Conservation (phyloP, 768 basidiomycete genomes). For the Tricholoma hemisulphureum region DNA sequence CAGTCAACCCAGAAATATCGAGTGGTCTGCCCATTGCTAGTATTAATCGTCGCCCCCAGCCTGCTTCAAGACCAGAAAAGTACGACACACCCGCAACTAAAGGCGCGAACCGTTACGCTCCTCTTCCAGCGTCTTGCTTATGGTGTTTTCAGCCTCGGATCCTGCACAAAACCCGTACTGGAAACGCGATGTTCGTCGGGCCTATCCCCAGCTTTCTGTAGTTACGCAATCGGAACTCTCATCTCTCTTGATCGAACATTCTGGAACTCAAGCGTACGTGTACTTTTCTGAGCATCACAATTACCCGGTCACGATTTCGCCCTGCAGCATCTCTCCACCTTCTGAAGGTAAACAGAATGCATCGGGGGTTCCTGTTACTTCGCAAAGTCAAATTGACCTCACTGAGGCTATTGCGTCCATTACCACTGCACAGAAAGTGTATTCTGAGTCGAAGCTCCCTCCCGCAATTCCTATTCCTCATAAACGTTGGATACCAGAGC, state of each 20-base stretch:
- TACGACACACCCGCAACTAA: conserved; percentile 88
- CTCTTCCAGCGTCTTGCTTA: background rate
- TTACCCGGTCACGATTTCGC: background rate
- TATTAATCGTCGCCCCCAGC: conserved; percentile 78
- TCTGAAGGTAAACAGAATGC: conserved; percentile 31
- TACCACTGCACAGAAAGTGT: conserved; percentile 54
- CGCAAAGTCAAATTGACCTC: conserved; percentile 53
- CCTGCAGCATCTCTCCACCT: conserved; percentile 54
- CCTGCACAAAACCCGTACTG: conserved; percentile 90
- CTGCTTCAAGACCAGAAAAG: conserved; percentile 82
- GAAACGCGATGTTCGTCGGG: conserved; percentile 92
- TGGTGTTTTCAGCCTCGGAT: conserved; percentile 63
- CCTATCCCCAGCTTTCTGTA: conserved; percentile 89
- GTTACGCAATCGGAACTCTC: conserved; percentile 85
- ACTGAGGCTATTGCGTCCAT: conserved; percentile 71
- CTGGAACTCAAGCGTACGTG: conserved; percentile 61
- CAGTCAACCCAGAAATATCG: conserved; percentile 88
- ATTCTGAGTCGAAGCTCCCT: conserved; percentile 64
- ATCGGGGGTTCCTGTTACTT: conserved; percentile 43
- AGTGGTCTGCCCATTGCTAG: conserved; percentile 78
- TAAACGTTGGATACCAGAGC: conserved; percentile 73
- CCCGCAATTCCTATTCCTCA: conserved; percentile 67
- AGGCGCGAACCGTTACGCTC: conserved; percentile 45
- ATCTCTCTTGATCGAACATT: conserved; percentile 77
- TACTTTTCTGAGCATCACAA: background rate